Evolutionary conservation across 2,329 filamentous ascomycete genomes (phyloP).

Genomic region (Setomelanomma holmii): DNA sequence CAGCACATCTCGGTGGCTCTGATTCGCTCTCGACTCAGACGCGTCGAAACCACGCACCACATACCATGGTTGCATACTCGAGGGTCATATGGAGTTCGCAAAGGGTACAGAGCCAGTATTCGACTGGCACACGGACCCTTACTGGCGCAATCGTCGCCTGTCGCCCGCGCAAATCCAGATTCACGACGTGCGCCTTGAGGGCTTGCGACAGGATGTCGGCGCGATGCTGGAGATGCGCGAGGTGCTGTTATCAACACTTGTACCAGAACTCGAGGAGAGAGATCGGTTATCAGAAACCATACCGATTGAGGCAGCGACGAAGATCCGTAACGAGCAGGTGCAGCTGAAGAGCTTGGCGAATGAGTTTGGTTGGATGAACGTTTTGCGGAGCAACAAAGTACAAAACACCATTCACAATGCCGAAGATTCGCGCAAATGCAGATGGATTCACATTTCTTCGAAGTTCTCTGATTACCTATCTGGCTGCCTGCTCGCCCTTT

Average conservation of each 20-base stretch:
- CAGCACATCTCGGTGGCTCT: constrained; percentile 6
- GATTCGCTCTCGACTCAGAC: constrained; percentile 6
- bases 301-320: constrained; percentile 26
- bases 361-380: constrained; percentile 54
- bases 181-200: constrained; percentile 49
- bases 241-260: constrained; percentile 40
- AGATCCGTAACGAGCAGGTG: constrained; percentile 47
- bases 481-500: constrained; percentile 42
- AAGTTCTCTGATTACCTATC: constrained; percentile 51
- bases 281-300: constrained; percentile 27
- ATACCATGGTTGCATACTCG: constrained; percentile 3
- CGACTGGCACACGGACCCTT: constrained; percentile 47
- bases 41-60: background rate
- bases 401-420: constrained; percentile 39
- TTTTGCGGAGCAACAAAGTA: constrained; percentile 42
- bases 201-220: constrained; percentile 36
- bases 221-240: constrained; percentile 50
- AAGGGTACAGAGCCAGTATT: constrained; percentile 26
- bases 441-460: constrained; percentile 54
- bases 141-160: constrained; percentile 49
- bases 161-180: constrained; percentile 50
- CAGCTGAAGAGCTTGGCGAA: constrained; percentile 43
- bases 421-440: constrained; percentile 39
- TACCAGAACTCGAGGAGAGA: constrained; percentile 39
- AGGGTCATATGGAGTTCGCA: constrained; percentile 11